Base-by-base conservation (phyloP, 2,329 filamentous ascomycete genomes). In the Penicillium sp. region DNA sequence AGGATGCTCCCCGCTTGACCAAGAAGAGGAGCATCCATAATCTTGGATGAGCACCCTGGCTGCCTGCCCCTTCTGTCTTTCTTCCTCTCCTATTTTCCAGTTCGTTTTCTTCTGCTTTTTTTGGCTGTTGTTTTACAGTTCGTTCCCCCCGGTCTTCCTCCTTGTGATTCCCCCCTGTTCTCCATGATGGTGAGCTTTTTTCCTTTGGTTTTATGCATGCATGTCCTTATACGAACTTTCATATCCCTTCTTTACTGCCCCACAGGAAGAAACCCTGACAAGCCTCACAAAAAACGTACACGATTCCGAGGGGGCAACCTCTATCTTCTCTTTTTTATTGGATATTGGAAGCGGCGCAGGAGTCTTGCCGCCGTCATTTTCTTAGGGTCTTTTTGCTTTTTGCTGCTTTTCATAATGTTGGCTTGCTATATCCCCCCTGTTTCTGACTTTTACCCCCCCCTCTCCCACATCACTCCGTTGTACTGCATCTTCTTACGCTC, bases 11-110 rank as follows among this genome's bases (percentile, higher is more conserved):
- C 14, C 70, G 71, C 32, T 59, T 79, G 54, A 72, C 62, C 54
- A 78, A 77, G 67, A 79, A 79, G 60, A 69, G 74, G 54, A 79
- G 76, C 52, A 77, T 79, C 46, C 75, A 77, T 54, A 75, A 73
- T 27, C 61, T 77, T 41, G 67, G 61, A 22, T 73, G 60, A 66
- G 39, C 8, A n/a, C 29, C 36, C 31, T 16, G 18, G 11, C 24
- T 24, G 22, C 21, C 24, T 24, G 22, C 8, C 16, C 45, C 36
- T 4, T 44, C 31, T 16, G 27, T 18, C 18, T 8, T 40, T 13
- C 21, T 40, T 13, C 21, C n/a, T 18, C 34, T 36, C 16, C 29
- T 29, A 50, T 53, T 43, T 32, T 48, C 53, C 18, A 18, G 46
- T 50, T 27, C 8, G 24, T 27, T 27, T 27, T 27, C 24, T 27